Conservation (phyloP, 805 yeast genomes). For the Candida mattraensis region DNA sequence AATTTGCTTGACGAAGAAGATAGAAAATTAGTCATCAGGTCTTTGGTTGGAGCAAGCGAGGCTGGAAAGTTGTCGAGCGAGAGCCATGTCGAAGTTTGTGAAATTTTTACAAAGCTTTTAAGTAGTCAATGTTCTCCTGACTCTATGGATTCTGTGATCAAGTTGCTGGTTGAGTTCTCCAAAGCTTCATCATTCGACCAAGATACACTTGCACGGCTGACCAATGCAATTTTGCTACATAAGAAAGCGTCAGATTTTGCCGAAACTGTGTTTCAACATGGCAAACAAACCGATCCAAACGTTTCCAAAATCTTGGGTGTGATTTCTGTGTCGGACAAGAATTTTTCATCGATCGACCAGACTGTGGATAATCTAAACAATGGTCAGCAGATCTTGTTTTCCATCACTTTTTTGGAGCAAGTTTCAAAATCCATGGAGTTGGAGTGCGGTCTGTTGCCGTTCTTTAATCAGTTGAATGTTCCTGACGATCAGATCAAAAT, state of each 20-base stretch:
- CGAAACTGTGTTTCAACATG: constrained; percentile 15
- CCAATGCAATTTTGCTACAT: constrained; percentile 18
- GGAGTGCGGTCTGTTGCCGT: constrained; percentile 38
- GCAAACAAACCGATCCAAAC: constrained; percentile 24
- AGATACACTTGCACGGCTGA: constrained; percentile 17
- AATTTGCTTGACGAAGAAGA: constrained; percentile 12
- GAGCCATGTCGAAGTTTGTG: constrained; percentile 12
- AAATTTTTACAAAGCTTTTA: constrained; percentile 15
- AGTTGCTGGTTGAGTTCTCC: constrained; percentile 18
- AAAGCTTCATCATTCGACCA: constrained; percentile 20
- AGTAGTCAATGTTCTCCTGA: constrained; percentile 2
- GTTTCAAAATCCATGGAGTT: constrained; percentile 40
- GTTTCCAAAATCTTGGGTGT: constrained; percentile 34
- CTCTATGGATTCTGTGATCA: constrained; percentile 11
- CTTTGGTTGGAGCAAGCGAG: constrained; percentile 10
- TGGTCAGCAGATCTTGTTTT: constrained; percentile 27
- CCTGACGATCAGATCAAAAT: constrained; percentile 37
- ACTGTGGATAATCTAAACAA: constrained; percentile 20
- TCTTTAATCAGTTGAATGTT: constrained; percentile 30
- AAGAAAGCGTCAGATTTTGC: constrained; percentile 14
- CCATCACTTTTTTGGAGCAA: constrained; percentile 48
- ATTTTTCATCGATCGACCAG: constrained; percentile 30
- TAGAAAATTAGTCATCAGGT: constrained; percentile 3
- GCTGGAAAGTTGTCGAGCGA: constrained; percentile 13
- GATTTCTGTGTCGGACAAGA: constrained; percentile 33